These are phyloP conservation scores for Microstegium vimineum DNA, from an alignment of 176 grass and related monocot species.

Conservation along the genomic window DNA sequence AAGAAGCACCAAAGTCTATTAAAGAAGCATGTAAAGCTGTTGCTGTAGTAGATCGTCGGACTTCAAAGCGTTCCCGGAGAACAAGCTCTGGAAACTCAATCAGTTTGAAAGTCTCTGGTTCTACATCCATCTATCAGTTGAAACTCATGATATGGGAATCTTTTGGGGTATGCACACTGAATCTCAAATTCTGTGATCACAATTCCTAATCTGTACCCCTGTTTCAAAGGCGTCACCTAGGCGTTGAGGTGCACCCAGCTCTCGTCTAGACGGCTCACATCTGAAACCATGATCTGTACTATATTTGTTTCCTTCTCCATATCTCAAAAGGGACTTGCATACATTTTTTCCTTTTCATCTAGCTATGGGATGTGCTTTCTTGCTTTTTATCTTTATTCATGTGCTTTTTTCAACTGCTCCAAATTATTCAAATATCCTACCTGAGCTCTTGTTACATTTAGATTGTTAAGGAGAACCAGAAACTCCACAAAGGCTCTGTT, in stretches of 20 bases:
- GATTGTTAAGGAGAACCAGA: slow-evolving; percentile 99
- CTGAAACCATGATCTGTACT: background rate
- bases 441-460: slow-evolving; percentile 34
- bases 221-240: background rate
- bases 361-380: background rate
- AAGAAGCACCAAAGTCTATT: slow-evolving; percentile 93
- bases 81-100: slow-evolving; percentile 67
- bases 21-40: slow-evolving; percentile 57
- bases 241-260: background rate
- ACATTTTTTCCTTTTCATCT: slow-evolving; percentile 1
- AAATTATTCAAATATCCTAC: slow-evolving; percentile 22
- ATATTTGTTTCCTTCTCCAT: background rate
- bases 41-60: slow-evolving; percentile 66
- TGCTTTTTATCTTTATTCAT: background rate
- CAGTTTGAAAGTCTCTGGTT: slow-evolving; percentile 84
- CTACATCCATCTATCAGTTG: slow-evolving; percentile 86
- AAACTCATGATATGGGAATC: slow-evolving; percentile 99
- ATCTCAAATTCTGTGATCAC: background rate
- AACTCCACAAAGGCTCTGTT: slow-evolving; percentile 80
- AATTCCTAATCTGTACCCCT: background rate
- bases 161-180: slow-evolving; percentile 70
- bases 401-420: background rate
- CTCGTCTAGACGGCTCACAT: background rate
- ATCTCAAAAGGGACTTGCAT: background rate
- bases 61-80: slow-evolving; percentile 88